phyloP scores from a whole-genome alignment of 345 rosid species.

The Trapa bicornis region DNA sequence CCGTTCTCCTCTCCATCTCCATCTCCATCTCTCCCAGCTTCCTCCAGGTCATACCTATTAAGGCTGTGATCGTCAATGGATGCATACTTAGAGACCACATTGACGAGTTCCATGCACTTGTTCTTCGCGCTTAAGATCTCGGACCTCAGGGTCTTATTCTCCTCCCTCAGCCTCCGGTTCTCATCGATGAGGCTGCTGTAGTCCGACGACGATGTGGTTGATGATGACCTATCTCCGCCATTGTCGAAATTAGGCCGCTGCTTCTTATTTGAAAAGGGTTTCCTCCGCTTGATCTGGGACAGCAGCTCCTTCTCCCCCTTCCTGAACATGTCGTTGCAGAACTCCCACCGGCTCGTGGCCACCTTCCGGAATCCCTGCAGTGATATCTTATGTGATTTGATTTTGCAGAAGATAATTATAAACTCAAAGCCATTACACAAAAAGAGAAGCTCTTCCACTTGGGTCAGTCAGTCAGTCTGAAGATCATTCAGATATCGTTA shows the following conservation, averaged over 20 bases:
- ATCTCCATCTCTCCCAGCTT: conserved; percentile 24
- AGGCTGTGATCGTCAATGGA: background rate
- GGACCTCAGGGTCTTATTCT: conserved; percentile 52
- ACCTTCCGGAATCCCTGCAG: conserved; percentile 31
- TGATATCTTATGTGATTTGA: background rate
- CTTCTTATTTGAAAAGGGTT: conserved; percentile 17
- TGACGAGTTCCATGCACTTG: conserved; percentile 69
- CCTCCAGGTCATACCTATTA: too few species aligned
- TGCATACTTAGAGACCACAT: conserved; percentile 25
- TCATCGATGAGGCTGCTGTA: conserved; percentile 51
- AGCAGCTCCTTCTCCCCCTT: conserved; percentile 30
- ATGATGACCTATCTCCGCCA: conserved; percentile 60
- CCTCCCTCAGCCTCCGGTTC: conserved; percentile 69
- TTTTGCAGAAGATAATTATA: too few species aligned
- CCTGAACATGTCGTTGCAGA: conserved; percentile 35
- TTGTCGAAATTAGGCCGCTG: background rate
- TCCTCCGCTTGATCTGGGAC: conserved; percentile 31
- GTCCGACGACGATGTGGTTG: conserved; percentile 52
- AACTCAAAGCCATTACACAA: too few species aligned
- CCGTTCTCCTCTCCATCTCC: conserved; percentile 20
- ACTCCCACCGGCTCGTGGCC: conserved; percentile 43
- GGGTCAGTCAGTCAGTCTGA: too few species aligned
- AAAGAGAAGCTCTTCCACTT: too few species aligned
- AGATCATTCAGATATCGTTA: too few species aligned
- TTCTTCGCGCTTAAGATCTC: conserved; percentile 72